Percentiles rank a stretch among this genome's conserved stretches.
These are phyloP conservation scores for Hymenoscyphus linearis DNA, from an alignment of 2,329 filamentous ascomycete genomes.

Conservation along the genomic window DNA sequence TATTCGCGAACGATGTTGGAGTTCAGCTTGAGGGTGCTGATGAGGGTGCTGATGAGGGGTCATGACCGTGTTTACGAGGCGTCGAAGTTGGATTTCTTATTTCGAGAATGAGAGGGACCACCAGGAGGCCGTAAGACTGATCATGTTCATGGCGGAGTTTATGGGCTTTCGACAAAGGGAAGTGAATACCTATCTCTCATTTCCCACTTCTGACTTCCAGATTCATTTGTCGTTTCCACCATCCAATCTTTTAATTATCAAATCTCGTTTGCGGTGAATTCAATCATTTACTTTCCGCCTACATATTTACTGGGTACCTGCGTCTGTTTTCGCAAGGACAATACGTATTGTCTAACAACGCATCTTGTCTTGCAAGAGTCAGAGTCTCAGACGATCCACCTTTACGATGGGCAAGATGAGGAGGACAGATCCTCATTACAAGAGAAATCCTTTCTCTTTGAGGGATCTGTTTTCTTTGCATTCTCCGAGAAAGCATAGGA, in stretches of 20 bases:
- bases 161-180: not conserved
- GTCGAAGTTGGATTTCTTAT: not conserved
- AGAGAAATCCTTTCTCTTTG: conserved; percentile 1
- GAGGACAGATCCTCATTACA: not conserved
- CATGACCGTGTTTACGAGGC: not conserved
- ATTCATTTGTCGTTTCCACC: not conserved
- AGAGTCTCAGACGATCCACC: not conserved
- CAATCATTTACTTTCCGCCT: not conserved
- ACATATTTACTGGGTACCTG: not conserved
- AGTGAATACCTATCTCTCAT: not conserved
- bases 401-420: not conserved
- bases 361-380: not conserved
- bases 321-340: not conserved
- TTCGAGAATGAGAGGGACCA: not conserved
- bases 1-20: not conserved
- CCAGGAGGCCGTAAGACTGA: not conserved
- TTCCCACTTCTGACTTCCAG: not conserved
- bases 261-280: not conserved
- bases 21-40: not conserved
- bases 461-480: conserved; percentile 1
- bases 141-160: not conserved
- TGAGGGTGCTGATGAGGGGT: not conserved
- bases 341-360: not conserved
- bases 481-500: conserved; percentile 3
- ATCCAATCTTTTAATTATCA: not conserved